phyloP scores from a whole-genome alignment of 2,329 filamentous ascomycete genomes.

The Penicillium griseofulvum region DNA sequence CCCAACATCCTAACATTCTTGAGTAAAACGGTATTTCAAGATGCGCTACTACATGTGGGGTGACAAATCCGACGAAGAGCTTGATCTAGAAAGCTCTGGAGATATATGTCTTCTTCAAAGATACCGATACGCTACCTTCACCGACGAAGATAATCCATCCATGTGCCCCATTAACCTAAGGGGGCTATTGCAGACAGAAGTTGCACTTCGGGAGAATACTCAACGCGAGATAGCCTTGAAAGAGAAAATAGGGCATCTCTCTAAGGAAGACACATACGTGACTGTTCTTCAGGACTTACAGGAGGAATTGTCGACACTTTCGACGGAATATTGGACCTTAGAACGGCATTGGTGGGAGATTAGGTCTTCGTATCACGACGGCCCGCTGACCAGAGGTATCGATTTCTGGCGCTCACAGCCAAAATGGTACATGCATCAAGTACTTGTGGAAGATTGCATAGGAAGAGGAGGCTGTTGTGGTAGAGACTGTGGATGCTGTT shows the following conservation, averaged over 20 bases:
- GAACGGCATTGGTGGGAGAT: background rate
- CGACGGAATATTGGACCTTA: background rate
- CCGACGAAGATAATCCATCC: background rate
- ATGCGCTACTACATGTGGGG: background rate
- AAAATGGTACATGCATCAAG: constrained; percentile 8
- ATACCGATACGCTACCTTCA: background rate
- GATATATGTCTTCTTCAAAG: constrained; percentile 3
- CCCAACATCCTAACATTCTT: background rate
- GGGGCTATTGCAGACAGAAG: background rate
- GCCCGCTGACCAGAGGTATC: constrained; percentile 2
- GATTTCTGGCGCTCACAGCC: constrained; percentile 7
- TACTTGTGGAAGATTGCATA: constrained; percentile 2
- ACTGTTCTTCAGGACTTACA: background rate
- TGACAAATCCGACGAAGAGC: background rate
- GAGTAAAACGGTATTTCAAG: background rate
- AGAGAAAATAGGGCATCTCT: background rate
- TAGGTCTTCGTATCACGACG: background rate
- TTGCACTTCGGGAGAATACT: background rate
- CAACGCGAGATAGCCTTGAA: background rate
- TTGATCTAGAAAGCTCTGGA: background rate
- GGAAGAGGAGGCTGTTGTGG: constrained; percentile 3
- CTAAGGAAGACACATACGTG: background rate
- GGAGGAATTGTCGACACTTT: background rate
- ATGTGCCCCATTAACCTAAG: background rate
- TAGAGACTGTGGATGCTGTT: constrained; percentile 1